Conservation (phyloP, 164 flowering plant species). For the Nymphaea colorata region DNA sequence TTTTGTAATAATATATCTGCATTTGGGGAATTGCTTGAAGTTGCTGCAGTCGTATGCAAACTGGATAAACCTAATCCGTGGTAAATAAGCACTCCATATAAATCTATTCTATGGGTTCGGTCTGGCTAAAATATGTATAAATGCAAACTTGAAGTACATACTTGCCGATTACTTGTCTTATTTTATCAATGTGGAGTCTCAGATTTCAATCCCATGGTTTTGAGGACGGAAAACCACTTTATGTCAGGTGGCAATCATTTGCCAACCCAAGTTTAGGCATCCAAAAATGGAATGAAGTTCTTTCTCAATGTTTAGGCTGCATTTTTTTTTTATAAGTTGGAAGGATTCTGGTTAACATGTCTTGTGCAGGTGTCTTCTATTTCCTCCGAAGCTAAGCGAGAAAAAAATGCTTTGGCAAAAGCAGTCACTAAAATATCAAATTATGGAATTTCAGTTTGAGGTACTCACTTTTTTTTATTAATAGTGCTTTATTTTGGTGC, state of each 20-base stretch:
- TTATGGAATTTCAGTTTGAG: conserved; percentile 74
- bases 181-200: no score
- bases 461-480: neutral
- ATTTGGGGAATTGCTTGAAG: neutral
- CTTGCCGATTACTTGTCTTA: no score
- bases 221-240: no score
- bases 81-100: no score
- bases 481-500: no score
- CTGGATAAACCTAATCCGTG: no score
- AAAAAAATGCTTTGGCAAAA: conserved; percentile 50
- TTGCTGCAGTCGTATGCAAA: neutral
- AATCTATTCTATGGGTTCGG: no score
- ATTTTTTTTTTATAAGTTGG: no score
- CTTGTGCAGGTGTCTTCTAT: conserved; percentile 51
- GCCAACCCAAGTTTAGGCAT: neutral
- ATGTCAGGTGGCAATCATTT: neutral
- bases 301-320: neutral
- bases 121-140: no score
- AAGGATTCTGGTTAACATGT: no score
- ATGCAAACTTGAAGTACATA: no score
- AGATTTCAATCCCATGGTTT: no score
- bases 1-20: neutral
- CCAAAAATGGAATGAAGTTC: neutral
- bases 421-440: conserved; percentile 76
- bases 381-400: conserved; percentile 61